Evolutionary conservation across 176 grass and related monocot species (phyloP), one percentile per base, ranked within the genome.

Genomic region (Phyllostachys edulis): DNA sequence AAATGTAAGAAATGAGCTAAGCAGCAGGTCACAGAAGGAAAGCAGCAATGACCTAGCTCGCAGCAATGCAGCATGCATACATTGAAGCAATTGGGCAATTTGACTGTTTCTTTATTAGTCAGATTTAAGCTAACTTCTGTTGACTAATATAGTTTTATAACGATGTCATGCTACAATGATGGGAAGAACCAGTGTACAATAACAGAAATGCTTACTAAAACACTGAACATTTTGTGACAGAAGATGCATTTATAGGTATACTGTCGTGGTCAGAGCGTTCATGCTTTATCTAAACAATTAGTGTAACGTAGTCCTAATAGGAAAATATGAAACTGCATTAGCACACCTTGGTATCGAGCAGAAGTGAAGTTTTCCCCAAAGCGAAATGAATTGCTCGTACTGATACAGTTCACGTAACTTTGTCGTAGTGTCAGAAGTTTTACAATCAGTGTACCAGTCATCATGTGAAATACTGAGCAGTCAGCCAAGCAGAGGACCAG

Each of bases 61-160:
- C 24, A 66, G 5, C 56, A 24, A 59, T 29, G 62, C 46, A 77
- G 10, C 45, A 45, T 86, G 77, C 77, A 55, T 36, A n/a, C n/a
- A 34, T 36, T 74, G 69, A 74, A 85, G 37, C 24, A 24, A 45
- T 24, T 24, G 26, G 11, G 34, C 74, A 36, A 78, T 80, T 64
- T 66, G 72, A 82, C 73, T 0, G 1, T 73, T 77, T 81, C 9
- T 69, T 17, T 36, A 61, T 8, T 36, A 36, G 21, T 36, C 9
- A 38, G 65, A n/a, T 75, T 27, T 45, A 75, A 70, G 82, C 77
- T 70, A 16, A 2, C 77, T 49, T 10, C 26, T 13, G 45, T 57
- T 84, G 77, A 90, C 55, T 34, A 23, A 7, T n/a, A 17, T 46
- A 63, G 26, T 39, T 65, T 60, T 46, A n/a, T 88, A 66, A 67